Base-by-base conservation (phyloP, 2,329 filamentous ascomycete genomes). In the Pleomassaria siparia region DNA sequence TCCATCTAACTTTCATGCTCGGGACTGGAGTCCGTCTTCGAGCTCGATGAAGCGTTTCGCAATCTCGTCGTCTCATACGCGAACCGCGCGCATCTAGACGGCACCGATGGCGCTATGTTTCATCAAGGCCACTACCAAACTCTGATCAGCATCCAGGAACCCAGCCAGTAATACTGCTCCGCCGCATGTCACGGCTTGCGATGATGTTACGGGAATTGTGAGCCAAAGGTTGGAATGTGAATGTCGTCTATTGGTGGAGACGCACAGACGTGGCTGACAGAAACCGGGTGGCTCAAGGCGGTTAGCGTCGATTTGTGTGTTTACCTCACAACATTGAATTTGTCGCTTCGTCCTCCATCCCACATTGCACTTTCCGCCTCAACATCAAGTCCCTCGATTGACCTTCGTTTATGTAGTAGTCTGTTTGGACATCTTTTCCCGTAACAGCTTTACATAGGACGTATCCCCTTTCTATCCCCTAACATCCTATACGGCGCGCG, bases 281-380 rank as follows among this genome's bases (percentile, higher is more conserved):
- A 26, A 18, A 40, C 15, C 37, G 13, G 12, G 4, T 15, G 10
- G 9, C 37, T 28, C 4, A 16, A 36, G 10, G 4, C 24, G 47
- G 11, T 41, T 59, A 57, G 54, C 47, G 54, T 53, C 50, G 54
- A 52, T 44, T 43, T 21, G 21, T 36, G 21, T 59, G 56, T 57
- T 59, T 59, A 57, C 54, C 15, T 48, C 56, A 49, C 51, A 46
- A 54, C 53, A 47, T 55, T 37, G 46, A 44, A 53, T 53, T 56
- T 53, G 47, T 49, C 58, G 49, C 51, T 52, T 46, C 54, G 49
- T 49, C 55, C 49, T 57, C 54, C 42, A 54, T 49, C 53, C 51
- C 56, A 41, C 62, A 59, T 58, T 56, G 64, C 63, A 62, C 64
- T 57, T 67, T 64, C 65, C 58, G 51, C 54, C 28, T 43, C 53